Conservation (phyloP, 371 early-diverging fungal genomes). For the Mucor velutinosus region DNA sequence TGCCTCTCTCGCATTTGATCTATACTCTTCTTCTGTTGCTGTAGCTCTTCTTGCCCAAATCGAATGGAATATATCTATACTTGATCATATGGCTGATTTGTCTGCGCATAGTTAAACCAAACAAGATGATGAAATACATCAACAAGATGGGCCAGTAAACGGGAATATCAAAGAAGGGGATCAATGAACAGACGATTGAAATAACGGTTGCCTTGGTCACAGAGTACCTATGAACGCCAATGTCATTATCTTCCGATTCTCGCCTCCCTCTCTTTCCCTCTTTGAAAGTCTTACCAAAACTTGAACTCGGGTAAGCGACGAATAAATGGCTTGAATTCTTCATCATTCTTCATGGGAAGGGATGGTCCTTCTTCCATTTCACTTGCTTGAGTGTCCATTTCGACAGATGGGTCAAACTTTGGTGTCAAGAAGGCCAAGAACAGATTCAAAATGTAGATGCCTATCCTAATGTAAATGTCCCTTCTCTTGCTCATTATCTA, state of each 20-base stretch:
- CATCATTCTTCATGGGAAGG: constrained; percentile 87
- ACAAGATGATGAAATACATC: constrained; percentile 95
- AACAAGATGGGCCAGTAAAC: constrained; percentile 95
- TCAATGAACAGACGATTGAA: not conserved
- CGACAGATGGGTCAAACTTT: constrained; percentile 92
- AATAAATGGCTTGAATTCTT: constrained; percentile 98
- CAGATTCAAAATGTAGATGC: constrained; percentile 93
- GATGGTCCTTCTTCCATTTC: constrained; percentile 74
- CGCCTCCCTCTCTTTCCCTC: not conserved
- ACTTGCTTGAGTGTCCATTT: constrained; percentile 72
- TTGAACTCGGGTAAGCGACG: constrained; percentile 99
- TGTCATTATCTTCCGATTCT: not conserved
- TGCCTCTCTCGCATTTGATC: not conserved
- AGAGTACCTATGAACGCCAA: not conserved
- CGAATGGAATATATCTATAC: constrained; percentile 98
- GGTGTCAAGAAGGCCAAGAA: constrained; percentile 95
- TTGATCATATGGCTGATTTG: constrained; percentile 98
- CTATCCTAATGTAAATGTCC: constrained; percentile 38
- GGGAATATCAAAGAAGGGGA: constrained; percentile 93
- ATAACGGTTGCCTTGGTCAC: constrained; percentile 2
- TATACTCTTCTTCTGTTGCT: constrained; percentile 24
- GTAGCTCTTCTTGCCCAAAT: constrained; percentile 92
- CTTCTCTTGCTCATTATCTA: not conserved
- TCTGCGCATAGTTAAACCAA: constrained; percentile 93
- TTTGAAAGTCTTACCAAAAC: constrained; percentile 80